These are phyloP conservation scores for Datura wrightii DNA, from an alignment of 257 asterid genomes.

Conservation along the genomic window DNA sequence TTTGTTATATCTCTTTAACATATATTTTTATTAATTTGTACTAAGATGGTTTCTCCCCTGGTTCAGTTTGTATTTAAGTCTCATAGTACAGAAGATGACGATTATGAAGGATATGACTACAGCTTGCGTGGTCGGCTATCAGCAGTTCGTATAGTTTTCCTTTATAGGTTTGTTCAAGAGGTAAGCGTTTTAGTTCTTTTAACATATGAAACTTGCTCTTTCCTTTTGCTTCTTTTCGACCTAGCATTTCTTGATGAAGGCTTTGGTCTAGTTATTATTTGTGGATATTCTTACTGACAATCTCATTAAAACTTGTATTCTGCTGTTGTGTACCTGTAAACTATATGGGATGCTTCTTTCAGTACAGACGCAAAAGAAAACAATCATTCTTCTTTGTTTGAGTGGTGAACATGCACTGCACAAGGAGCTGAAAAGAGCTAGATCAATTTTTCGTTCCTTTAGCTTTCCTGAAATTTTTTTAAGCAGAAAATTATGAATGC, in stretches of 20 bases:
- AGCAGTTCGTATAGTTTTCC: conserved; percentile 97
- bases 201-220: conserved; percentile 22
- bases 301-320: background rate
- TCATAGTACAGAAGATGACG: conserved; percentile 79
- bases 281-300: background rate
- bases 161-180: conserved; percentile 95
- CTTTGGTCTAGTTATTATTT: conserved; percentile 8
- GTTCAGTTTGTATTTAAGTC: conserved; percentile 87
- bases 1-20: background rate
- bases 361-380: background rate
- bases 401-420: conserved; percentile 23
- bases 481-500: conserved; percentile 16
- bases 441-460: conserved; percentile 14
- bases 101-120: conserved; percentile 89
- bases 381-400: background rate
- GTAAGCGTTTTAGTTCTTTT: conserved; percentile 45
- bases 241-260: conserved; percentile 10
- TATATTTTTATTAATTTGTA: background rate
- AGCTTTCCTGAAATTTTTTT: background rate
- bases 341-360: conserved; percentile 7
- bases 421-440: background rate
- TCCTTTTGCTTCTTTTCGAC: conserved; percentile 22
- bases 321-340: background rate
- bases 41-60: conserved; percentile 34
- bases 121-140: conserved; percentile 93